Evolutionary conservation across 768 basidiomycete genomes (phyloP), one percentile per base, ranked within the genome.

Genomic region (Podaxis mareebaensis): DNA sequence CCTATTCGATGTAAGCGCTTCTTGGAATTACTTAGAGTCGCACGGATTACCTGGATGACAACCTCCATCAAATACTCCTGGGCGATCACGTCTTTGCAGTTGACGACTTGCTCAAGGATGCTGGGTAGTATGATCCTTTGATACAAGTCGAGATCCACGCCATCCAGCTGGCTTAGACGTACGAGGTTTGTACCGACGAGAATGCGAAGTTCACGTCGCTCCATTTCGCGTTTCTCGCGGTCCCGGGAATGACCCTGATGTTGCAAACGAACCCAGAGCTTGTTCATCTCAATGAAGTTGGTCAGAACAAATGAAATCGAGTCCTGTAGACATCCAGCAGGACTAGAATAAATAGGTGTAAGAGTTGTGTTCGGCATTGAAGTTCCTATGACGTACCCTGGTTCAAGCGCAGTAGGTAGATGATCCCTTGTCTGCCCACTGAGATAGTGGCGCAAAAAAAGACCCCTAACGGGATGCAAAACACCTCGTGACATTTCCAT

Each of bases 201-300:
- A 64, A 99, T 99, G 4, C 97, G 89, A 58, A 99, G 79, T 68
- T 99, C 97, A 64, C 91, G 88, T 33, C 97, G 89, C 72, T 99
- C 97, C 81, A 96, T 81, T 74, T 99, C 97, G 58, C 97, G 91
- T 75, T 97, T 97, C 74, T 99, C 97, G 58, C 96, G 88, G 74
- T 99, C 97, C 53, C 95, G 86, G 1, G 95, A 97, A 71, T 99
- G 96, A 0, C 96, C 97, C 71, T 96, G 93, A 71, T 99, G 97
- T 75, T 99, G 97, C 11, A 99, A 83, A 44, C 97, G 92, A 2
- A 99, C 96, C 97, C 97, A 99, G 24, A 99, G 88, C 74, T 99
- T 99, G 84, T 99, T 99, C 96, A 99, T 99, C 73, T 99, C 97
- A 73, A 99, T 94, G 71, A 99, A 99, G 76, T 99, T 99, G 64